These are phyloP conservation scores for Citropsis articulata DNA, from an alignment of 345 rosid genomes.

Conservation along the genomic window DNA sequence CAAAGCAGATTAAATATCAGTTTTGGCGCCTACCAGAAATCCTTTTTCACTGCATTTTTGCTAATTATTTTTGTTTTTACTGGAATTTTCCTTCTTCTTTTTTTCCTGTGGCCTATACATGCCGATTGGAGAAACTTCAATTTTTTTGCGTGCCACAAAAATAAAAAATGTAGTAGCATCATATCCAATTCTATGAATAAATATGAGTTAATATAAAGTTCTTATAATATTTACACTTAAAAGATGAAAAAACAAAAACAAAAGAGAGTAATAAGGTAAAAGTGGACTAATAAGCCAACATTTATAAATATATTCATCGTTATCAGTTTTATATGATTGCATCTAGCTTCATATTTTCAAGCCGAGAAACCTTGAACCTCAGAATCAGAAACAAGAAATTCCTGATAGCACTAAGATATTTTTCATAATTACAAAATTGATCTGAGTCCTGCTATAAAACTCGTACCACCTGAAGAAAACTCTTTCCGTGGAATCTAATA, in stretches of 20 bases:
- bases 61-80: background rate
- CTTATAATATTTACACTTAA: no score
- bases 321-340: conserved; percentile 6
- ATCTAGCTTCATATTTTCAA: conserved; percentile 16
- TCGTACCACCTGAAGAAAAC: background rate
- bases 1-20: background rate
- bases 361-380: conserved; percentile 15
- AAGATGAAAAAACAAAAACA: no score
- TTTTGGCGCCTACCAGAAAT: background rate
- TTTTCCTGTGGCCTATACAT: background rate
- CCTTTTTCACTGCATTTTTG: background rate
- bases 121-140: background rate
- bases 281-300: background rate
- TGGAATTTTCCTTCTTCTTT: no score
- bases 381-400: conserved; percentile 17
- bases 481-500: conserved; percentile 17
- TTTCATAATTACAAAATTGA: conserved; percentile 40
- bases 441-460: conserved; percentile 20
- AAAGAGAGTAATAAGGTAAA: no score
- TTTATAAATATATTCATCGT: conserved; percentile 10
- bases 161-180: no score
- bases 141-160: background rate
- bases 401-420: conserved; percentile 6
- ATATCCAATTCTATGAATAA: no score
- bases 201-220: no score